phyloP scores from a whole-genome alignment of 768 basidiomycete genomes.

The Nevesoporus exiguus region DNA sequence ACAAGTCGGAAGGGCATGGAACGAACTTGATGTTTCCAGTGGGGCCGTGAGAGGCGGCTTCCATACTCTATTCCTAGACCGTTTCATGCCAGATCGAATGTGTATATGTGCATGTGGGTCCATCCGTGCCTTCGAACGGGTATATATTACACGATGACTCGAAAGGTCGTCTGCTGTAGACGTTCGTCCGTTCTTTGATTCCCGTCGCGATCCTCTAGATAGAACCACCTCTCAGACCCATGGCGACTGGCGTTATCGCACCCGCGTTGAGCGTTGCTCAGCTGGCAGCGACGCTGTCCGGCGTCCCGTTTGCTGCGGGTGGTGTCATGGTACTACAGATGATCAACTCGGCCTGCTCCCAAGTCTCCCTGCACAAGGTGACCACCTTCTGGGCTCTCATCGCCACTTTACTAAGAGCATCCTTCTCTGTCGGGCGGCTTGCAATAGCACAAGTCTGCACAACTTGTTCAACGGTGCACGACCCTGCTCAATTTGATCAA shows the following conservation, averaged over 20 bases:
- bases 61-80: too few species aligned
- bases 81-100: too few species aligned
- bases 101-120: too few species aligned
- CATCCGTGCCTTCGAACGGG: too few species aligned
- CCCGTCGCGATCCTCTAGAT: background rate
- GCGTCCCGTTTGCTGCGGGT: conserved; percentile 45
- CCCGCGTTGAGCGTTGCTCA: conserved; percentile 34
- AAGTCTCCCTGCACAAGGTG: conserved; percentile 51
- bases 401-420: conserved; percentile 1
- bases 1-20: too few species aligned
- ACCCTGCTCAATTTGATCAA: conserved; percentile 37
- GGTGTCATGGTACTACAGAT: conserved; percentile 42
- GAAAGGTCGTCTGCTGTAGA: background rate
- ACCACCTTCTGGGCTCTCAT: background rate
- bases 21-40: too few species aligned
- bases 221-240: background rate
- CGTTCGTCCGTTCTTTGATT: background rate
- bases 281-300: conserved; percentile 41
- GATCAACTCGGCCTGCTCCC: conserved; percentile 44
- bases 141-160: too few species aligned
- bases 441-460: conserved; percentile 41
- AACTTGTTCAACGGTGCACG: conserved; percentile 42
- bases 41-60: too few species aligned
- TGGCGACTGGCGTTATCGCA: conserved; percentile 17
- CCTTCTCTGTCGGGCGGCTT: background rate